Evolutionary conservation across 192 early-diverging fungal species (phyloP), one percentile per base, ranked within the genome.

Genomic region (Backusella parvicylindrica): DNA sequence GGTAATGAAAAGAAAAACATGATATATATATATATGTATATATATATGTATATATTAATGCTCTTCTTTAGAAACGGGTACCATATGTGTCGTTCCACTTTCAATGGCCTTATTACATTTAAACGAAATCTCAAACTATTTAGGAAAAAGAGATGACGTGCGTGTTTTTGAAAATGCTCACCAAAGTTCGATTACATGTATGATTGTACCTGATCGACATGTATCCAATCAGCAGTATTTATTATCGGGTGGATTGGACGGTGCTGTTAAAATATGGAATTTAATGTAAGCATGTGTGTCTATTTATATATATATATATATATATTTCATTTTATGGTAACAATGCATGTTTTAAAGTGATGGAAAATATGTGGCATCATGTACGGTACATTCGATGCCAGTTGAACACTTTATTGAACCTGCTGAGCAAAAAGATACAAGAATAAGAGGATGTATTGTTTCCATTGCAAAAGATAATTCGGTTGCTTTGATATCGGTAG

Each of bases 181-280:
- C 73, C 40, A 63, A 0, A 90, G 92, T 7, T 70, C 84, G 23
- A 86, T 95, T 36, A 91, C 89, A 1, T 81, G 81, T 64, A 73
- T 95, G 28, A 90, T 82, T 75, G 84, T 86, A 0, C 85, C 90
- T 21, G 82, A 78, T 37, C 77, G 80, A 13, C 70, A 77, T 11
- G 74, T 37, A 1, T 75, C 76, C 74, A 83, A 83, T 43, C 77
- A 84, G 66, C 64, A 87, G 31, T 64, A 90, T 75, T 67, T 95
- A 7, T 43, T 95, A 11, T 90, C 91, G 7, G 92, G 91, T 37
- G 89, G 89, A 3, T 75, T 74, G 28, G 91, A 93, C 77, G 92
- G 90, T 53, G 83, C 85, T 11, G 84, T 93, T 12, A 86, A 86
- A 71, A 88, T 94, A 43, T 95, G 94, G 94, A 87, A 89, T 53